Evolutionary conservation across 1,284 basidiomycete genomes (phyloP).

Genomic region (Leccinum pachyderme): DNA sequence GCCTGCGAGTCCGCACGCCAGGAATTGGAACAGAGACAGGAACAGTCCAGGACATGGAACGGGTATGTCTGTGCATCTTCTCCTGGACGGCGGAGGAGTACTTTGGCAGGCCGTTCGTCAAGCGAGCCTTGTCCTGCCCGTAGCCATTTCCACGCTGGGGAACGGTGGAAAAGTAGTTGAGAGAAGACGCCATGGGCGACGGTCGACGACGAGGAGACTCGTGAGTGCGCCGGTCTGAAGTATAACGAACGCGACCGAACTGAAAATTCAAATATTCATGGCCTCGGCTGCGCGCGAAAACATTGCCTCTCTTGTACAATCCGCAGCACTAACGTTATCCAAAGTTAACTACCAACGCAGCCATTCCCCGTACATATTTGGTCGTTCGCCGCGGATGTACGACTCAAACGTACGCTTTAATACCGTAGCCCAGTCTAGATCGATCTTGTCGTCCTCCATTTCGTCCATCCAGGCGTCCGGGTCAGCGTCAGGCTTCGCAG

Average conservation of each 20-base stretch:
- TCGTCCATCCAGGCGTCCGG: slow-evolving; percentile 21
- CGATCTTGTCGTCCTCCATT: slow-evolving; percentile 46
- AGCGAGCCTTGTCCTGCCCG: slow-evolving; percentile 41
- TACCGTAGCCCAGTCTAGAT: slow-evolving; percentile 76
- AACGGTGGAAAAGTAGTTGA: slow-evolving; percentile 43
- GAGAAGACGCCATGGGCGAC: slow-evolving; percentile 35
- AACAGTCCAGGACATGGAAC: slow-evolving; percentile 54
- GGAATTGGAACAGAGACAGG: slow-evolving; percentile 61
- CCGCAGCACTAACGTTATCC: slow-evolving; percentile 18
- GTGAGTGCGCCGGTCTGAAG: slow-evolving; percentile 8
- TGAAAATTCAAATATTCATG: slow-evolving; percentile 17
- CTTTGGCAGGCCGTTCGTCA: slow-evolving; percentile 52
- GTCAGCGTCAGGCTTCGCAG: slow-evolving; percentile 18
- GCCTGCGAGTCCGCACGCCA: slow-evolving; percentile 47
- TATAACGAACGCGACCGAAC: slow-evolving; percentile 2
- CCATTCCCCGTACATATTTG: slow-evolving; percentile 80
- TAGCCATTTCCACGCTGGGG: slow-evolving; percentile 46
- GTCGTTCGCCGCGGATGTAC: slow-evolving; percentile 67
- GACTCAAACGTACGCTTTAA: slow-evolving; percentile 78
- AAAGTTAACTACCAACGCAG: slow-evolving; percentile 41
- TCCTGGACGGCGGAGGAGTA: slow-evolving; percentile 66
- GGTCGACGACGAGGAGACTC: slow-evolving; percentile 11
- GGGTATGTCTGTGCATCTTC: slow-evolving; percentile 56
- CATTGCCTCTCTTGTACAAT: slow-evolving; percentile 25
- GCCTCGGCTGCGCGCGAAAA: slow-evolving; percentile 21